Evolutionary conservation across 768 basidiomycete species (phyloP), one percentile per base, ranked within the genome.

Genomic region (Tricholoma matsutake): DNA sequence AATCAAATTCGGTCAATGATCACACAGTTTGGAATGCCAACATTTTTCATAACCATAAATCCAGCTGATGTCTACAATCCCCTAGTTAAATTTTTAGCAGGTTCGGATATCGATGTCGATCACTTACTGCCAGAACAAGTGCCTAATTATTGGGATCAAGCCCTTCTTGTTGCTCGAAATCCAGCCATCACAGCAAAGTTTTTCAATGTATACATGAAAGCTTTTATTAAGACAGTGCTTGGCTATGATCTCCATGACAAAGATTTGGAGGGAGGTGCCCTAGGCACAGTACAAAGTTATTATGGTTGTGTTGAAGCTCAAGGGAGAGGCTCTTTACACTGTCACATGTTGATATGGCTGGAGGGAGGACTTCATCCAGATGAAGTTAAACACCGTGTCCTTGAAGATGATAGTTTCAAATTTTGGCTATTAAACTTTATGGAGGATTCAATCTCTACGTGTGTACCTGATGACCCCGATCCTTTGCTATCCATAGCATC

Each of bases 191-290:
- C 74, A 0, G 74, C 78, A 0, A 63, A 73, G 13, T 82, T 80
- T 63, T 82, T 81, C 59, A 65, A 81, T 63, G 58, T 74, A 0
- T 76, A 75, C 22, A 78, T 81, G 65, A 65, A 71, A 18, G 67
- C 71, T 0, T 78, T 81, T 62, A 68, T 79, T 18, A 11, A 54
- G 0, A 39, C 62, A 18, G 7, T 79, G 1, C 58, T 80, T 1
- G 62, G 65, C 0, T 74, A 37, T 60, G 62, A 72, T n/a, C 16
- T 54, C 0, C 53, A 64, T 8, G 4, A 63, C 3, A 25, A 11
- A 41, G 41, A 63, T 43, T 1, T 54, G 8, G 57, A 70, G 34
- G 67, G 65, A 4, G 75, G 80, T 0, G 45, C 78, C 0, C 58
- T 81, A 0, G 79, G 81, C 0, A 6, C 53, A 2, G 67, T 73